Evolutionary conservation across 768 basidiomycete species (phyloP).

Genomic region (Boletellus ananas): DNA sequence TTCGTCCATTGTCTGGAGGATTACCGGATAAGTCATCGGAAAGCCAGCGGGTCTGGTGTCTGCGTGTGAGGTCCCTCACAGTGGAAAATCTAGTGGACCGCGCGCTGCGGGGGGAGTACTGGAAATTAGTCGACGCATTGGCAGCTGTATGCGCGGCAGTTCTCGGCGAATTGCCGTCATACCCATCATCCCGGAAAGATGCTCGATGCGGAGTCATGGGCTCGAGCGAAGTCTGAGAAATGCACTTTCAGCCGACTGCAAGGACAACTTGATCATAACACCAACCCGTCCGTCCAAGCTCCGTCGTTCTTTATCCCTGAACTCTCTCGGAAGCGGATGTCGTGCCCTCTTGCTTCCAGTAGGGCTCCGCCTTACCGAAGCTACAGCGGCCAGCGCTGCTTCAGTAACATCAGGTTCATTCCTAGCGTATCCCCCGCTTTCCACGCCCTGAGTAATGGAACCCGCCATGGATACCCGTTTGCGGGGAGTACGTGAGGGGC

Average conservation of each 20-base stretch:
- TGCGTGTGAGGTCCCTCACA: constrained; percentile 45
- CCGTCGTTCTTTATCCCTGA: constrained; percentile 35
- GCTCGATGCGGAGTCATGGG: constrained; percentile 39
- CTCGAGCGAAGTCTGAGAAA: constrained; percentile 30
- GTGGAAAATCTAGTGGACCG: constrained; percentile 40
- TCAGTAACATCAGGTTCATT: constrained; percentile 42
- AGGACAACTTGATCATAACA: background rate
- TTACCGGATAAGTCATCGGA: constrained; percentile 44
- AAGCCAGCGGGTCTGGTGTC: constrained; percentile 52
- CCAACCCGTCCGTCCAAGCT: constrained; percentile 43
- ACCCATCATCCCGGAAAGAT: constrained; percentile 21
- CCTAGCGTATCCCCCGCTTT: constrained; percentile 20
- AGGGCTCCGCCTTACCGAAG: constrained; percentile 52
- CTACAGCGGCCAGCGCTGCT: constrained; percentile 59
- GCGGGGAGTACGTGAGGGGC: constrained; percentile 39
- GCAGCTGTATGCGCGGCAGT: constrained; percentile 22
- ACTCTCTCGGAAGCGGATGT: constrained; percentile 51
- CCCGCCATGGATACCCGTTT: constrained; percentile 41
- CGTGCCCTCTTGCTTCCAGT: constrained; percentile 40
- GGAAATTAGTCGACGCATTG: constrained; percentile 19
- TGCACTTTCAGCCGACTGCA: background rate
- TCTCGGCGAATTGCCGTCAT: constrained; percentile 21
- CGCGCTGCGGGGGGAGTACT: constrained; percentile 29
- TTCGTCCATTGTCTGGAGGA: constrained; percentile 36
- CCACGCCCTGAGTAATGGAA: constrained; percentile 24